Base-by-base conservation (phyloP, 1,139 yeast genomes). In the Chernovozyma aurita region DNA sequence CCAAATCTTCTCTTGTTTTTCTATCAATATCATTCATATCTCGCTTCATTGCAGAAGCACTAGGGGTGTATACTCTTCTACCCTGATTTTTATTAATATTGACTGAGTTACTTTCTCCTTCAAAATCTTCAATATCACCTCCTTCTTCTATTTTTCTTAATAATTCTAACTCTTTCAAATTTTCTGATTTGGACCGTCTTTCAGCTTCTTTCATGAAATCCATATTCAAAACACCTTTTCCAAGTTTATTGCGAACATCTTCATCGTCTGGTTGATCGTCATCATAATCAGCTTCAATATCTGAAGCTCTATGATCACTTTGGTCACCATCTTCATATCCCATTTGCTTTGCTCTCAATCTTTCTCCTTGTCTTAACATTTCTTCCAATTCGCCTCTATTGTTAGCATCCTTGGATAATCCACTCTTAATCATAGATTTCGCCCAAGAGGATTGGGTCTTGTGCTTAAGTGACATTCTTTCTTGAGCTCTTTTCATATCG, bases 151-250 rank as follows among this genome's bases (percentile, higher is more conserved):
- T 43, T 35, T 61, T 65, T 45, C 73, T 70, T 41, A 87, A 55
- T 33, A 64, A 63, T 38, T 70, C 76, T 33, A 81, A 55, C 29
- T 74, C 73, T 44, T 70, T 67, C 38, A 69, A 59, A 54, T 84
- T 85, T 31, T 70, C 75, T 41, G 70, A 69, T 40, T 64, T 73
- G 45, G 76, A 73, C 50, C 78, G 73, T 34, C 78, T 80, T 45
- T 82, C 92, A 2, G 96, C 97, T 44, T 82, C 84, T 48, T 75
- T 80, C 96, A 90, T 88, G 57, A 92, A 92, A 47, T 88, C 95
- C 97, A 92, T 92, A 32, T 80, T 84, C 66, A 90, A 63, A 20
- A 92, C 82, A 41, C 97, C 97, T 56, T 88, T 88, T 15, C 95
- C 94, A 17, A 84, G 59, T 20, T 65, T 63, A 11, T 47, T 46